A percentile compares a stretch with the other conserved stretches of the same genome.
Evolutionary conservation across 2,329 filamentous ascomycete genomes (phyloP).

Genomic region (Neophaeococcomyces mojaviensis): DNA sequence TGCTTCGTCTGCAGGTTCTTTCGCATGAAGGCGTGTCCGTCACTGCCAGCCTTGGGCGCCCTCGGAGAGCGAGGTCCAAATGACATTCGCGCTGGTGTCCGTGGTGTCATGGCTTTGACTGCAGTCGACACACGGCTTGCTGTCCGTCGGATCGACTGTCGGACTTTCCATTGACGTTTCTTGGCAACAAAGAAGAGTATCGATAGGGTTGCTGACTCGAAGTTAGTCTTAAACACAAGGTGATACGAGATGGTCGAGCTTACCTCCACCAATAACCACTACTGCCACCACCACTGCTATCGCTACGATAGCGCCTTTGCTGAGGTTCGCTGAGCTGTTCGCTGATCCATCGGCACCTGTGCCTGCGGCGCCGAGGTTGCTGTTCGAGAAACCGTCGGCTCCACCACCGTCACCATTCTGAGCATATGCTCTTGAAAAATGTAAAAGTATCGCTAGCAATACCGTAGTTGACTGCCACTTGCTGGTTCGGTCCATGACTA

Average conservation of each 20-base stretch:
- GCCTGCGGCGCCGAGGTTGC: slow-evolving; percentile 9
- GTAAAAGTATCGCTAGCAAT: slow-evolving; percentile 3
- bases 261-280: slow-evolving; percentile 64
- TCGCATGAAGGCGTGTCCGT: not conserved
- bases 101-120: slow-evolving; percentile 22
- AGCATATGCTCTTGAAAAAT: slow-evolving; percentile 9
- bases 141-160: slow-evolving; percentile 63
- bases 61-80: slow-evolving; percentile 5
- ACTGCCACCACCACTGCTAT: slow-evolving; percentile 65
- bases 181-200: slow-evolving; percentile 73
- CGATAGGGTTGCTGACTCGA: slow-evolving; percentile 29
- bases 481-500: too few species aligned
- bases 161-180: slow-evolving; percentile 75
- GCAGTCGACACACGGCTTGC: slow-evolving; percentile 36
- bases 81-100: slow-evolving; percentile 20
- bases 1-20: not conserved
- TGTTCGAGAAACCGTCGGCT: slow-evolving; percentile 12
- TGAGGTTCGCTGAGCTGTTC: slow-evolving; percentile 55
- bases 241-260: slow-evolving; percentile 25
- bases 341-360: slow-evolving; percentile 59
- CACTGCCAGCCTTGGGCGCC: not conserved
- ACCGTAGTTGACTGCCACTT: too few species aligned
- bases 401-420: slow-evolving; percentile 19
- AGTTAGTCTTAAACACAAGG: not conserved
- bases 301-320: slow-evolving; percentile 62